phyloP scores from a whole-genome alignment of 805 yeast species.

The Saitoella complicata region DNA sequence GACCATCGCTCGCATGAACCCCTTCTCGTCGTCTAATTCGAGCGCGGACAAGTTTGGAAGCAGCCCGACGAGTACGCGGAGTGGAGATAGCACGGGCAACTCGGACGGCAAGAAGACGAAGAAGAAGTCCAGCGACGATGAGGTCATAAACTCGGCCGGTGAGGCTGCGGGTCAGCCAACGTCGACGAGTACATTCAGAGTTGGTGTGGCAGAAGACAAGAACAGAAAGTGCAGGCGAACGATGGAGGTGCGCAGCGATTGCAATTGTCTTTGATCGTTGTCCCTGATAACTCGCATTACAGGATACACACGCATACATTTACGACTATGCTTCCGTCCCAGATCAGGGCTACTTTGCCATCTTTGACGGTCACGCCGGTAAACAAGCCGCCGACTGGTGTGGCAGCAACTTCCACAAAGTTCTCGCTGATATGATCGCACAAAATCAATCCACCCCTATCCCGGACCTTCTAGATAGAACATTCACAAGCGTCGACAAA shows the following conservation, averaged over 20 bases:
- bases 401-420: slow-evolving; percentile 64
- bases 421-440: slow-evolving; percentile 25
- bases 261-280: too few species aligned
- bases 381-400: slow-evolving; percentile 87
- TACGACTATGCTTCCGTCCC: slow-evolving; percentile 69
- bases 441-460: slow-evolving; percentile 28
- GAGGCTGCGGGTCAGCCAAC: slow-evolving; percentile 15
- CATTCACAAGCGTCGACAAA: slow-evolving; percentile 64
- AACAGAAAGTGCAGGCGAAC: slow-evolving; percentile 65
- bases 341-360: slow-evolving; percentile 84
- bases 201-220: slow-evolving; percentile 84
- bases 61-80: too few species aligned
- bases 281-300: too few species aligned
- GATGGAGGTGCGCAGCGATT: slow-evolving; percentile 40
- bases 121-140: too few species aligned
- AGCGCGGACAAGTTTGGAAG: too few species aligned
- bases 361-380: slow-evolving; percentile 97
- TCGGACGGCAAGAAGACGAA: too few species aligned
- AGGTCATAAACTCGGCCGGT: too few species aligned
- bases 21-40: too few species aligned
- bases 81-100: too few species aligned
- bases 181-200: slow-evolving; percentile 43
- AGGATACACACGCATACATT: slow-evolving; percentile 79
- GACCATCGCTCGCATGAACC: too few species aligned
- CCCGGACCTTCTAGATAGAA: slow-evolving; percentile 45